These are phyloP conservation scores for Aspergillus brunneoviolaceus DNA, from an alignment of 2,329 filamentous ascomycete genomes.

Conservation along the genomic window DNA sequence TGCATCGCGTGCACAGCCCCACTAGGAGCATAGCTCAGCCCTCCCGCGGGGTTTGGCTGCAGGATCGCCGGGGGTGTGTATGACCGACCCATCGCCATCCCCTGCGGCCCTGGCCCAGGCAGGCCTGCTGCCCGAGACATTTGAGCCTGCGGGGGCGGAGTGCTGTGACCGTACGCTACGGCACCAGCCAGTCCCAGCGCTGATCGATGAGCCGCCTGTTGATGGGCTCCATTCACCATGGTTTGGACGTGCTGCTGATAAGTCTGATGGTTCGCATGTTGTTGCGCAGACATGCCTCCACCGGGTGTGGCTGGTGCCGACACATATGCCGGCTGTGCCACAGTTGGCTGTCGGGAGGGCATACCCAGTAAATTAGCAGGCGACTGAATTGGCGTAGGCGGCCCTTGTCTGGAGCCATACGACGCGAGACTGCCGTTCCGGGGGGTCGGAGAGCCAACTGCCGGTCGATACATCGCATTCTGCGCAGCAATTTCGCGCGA, in stretches of 20 bases:
- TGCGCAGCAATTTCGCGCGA: conserved; percentile 33
- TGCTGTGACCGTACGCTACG: conserved; percentile 33
- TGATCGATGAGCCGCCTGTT: conserved; percentile 34
- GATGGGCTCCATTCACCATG: conserved; percentile 38
- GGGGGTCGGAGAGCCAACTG: conserved; percentile 32
- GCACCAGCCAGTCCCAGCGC: conserved; percentile 30
- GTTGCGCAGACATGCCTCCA: conserved; percentile 19
- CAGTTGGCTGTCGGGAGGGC: conserved; percentile 27
- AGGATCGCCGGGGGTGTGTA: conserved; percentile 42
- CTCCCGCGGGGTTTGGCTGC: conserved; percentile 28
- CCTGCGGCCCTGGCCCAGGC: conserved; percentile 25
- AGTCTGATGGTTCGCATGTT: conserved; percentile 25
- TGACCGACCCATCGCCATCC: conserved; percentile 34
- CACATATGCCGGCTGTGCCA: conserved; percentile 26
- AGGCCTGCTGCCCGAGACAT: conserved; percentile 26
- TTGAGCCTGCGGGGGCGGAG: conserved; percentile 34
- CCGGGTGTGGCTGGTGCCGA: conserved; percentile 26
- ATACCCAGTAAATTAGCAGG: conserved; percentile 31
- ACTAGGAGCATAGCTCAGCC: conserved; percentile 32
- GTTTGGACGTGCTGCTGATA: conserved; percentile 42
- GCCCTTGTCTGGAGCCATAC: conserved; percentile 35
- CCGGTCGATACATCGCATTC: conserved; percentile 23
- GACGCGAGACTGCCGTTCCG: conserved; percentile 27
- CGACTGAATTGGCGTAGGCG: conserved; percentile 32
- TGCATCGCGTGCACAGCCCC: conserved; percentile 30